These are phyloP conservation scores for Trifolium repens DNA, from an alignment of 306 rosid genomes.

Conservation along the genomic window DNA sequence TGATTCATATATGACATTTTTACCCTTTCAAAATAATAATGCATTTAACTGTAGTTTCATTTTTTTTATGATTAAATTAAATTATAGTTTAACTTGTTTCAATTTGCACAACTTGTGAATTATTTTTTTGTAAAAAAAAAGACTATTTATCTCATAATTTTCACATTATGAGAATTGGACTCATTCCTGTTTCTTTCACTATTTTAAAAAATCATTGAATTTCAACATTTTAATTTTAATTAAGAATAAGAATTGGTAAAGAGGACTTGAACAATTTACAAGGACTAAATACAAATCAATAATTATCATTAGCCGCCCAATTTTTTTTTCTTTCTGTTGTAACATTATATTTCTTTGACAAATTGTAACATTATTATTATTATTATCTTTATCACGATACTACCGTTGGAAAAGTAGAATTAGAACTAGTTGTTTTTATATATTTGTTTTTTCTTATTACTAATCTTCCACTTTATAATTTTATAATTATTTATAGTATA, in stretches of 20 bases:
- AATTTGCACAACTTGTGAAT: neutral
- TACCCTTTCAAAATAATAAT: neutral
- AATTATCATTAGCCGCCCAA: neutral
- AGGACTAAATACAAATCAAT: too few species aligned
- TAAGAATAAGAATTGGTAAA: neutral
- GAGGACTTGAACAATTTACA: neutral
- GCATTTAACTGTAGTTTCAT: neutral
- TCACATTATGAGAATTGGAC: neutral
- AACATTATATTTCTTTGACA: neutral
- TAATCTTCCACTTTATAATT: slow-evolving; percentile 4
- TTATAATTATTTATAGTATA: slow-evolving; percentile 3
- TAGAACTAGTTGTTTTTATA: slow-evolving; percentile 12
- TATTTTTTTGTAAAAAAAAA: neutral
- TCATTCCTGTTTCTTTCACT: neutral
- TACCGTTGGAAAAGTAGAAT: neutral
- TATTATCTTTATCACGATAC: neutral
- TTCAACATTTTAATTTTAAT: neutral
- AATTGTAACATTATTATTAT: neutral
- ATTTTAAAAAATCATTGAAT: neutral
- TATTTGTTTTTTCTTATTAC: slow-evolving; percentile 17
- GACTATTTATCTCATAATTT: neutral
- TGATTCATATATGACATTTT: slow-evolving; percentile 41
- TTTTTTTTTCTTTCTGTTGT: neutral
- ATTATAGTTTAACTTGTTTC: neutral
- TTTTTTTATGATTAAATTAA: too few species aligned